Base-by-base conservation (phyloP, 345 rosid species). In the Sonneratia alba region DNA sequence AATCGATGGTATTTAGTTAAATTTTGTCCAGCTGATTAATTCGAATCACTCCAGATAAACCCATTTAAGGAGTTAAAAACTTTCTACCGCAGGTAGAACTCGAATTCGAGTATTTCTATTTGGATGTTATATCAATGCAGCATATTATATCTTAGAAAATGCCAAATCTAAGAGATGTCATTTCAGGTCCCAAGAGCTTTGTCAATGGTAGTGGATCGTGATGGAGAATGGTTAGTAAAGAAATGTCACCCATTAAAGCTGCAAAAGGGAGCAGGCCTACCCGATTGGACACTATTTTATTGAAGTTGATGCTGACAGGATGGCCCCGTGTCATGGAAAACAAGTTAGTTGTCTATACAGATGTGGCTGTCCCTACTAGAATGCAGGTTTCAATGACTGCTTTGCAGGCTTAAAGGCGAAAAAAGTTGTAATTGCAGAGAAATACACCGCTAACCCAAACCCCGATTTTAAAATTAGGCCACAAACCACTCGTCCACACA, bases 221-320 rank as follows among this genome's bases (percentile, higher is more conserved):
- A 66, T 66, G 69, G 24, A 71, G 55, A 36, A 71, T 61, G 56
- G 74, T 49, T 63, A 61, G 66, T 49, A 47, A 63, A 62, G 36
- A 57, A 43, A 48, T 27, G 37, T 62, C 42, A 59, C 64, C 64
- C 42, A 65, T 16, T 65, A 51, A 19, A 49, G 16, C 36, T 7
- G 38, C 16, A 42, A 47, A 74, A 34, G 71, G 71, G 40, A 12
- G 73, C 47, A 68, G 68, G 80, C 68, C 61, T 71, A 51, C 66
- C 45, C 64, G 51, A 66, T 24, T 59, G 64, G 64, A 59, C 64
- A 24, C 9, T 7, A 21, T 22, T 5, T 0, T 48, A 27, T 59
- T 6, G 24, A 22, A 59, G 64, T 24, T n/a, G 36, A 59, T 59
- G 64, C 64, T 59, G 64, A 59, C 59, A 19, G 59, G 59, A 53